Evolutionary conservation across 1,284 basidiomycete species (phyloP), one percentile per base, ranked within the genome.

Genomic region (Volvariella volvacea): DNA sequence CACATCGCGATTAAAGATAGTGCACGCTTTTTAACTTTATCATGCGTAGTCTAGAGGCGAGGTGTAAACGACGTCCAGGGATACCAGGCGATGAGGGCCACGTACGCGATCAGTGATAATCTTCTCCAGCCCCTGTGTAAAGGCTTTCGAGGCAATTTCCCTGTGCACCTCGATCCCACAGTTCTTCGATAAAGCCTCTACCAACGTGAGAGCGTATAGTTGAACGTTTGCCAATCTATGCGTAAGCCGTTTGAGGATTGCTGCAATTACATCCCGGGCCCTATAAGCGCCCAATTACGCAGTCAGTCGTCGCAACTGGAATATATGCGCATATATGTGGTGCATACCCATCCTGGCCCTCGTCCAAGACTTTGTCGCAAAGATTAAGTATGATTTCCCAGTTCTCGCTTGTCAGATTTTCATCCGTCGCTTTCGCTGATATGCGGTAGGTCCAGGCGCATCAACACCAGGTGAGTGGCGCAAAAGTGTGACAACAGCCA

Each of bases 201-300:
- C 77, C 10, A 96, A 73, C 25, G 89, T 74, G n/a, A 99, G 79
- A 7, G 93, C 80, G 58, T 95, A 97, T 1, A 98, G 76, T 65
- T 99, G 96, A 0, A 99, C 96, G 57, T 96, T 99, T 12, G 95
- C 88, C 61, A 89, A 96, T 30, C 95, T 83, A 65, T 99, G 94
- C 12, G 87, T 76, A 1, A 99, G 74, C 3, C 95, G 88, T 66
- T 95, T 97, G 58, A 94, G 76, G 40, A 97, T 65, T 0, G 94
- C 79, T 4, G 82, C 83, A 48, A 96, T 76, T 48, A 92, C 92
- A 56, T 88, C 83, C 44, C 88, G 84, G 6, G 95, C 91, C 15
- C 94, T 96, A 64, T 21, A 37, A 9, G n/a, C 12, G 31, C 28
- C 17, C 3, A 39, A 15, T 1, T 12, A 20, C 7, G 14, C 43